A percentile compares a stretch with the other conserved stretches of the same genome.
These are phyloP conservation scores for Marasmius sp. DNA, from an alignment of 1,284 basidiomycete genomes.

Conservation along the genomic window DNA sequence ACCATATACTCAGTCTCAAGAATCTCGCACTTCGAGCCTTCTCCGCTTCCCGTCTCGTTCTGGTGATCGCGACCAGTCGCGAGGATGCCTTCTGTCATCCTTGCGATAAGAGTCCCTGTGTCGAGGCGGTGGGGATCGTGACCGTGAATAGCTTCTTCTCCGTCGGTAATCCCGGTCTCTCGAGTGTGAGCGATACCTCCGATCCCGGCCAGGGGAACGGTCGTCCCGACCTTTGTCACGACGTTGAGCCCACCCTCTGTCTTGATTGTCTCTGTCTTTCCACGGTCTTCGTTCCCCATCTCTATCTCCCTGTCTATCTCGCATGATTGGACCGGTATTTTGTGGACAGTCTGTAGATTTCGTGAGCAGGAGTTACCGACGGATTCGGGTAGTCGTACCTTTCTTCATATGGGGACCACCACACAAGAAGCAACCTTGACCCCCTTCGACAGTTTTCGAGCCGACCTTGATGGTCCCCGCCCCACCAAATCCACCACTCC, in stretches of 20 bases:
- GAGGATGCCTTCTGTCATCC: slow-evolving; percentile 39
- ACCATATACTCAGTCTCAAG: neutral
- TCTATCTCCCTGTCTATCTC: slow-evolving; percentile 41
- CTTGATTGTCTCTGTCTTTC: slow-evolving; percentile 35
- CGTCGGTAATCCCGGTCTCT: slow-evolving; percentile 8
- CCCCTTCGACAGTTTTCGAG: slow-evolving; percentile 53
- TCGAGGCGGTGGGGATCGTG: slow-evolving; percentile 30
- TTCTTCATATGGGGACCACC: slow-evolving; percentile 89
- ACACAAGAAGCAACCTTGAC: slow-evolving; percentile 80
- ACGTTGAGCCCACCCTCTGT: slow-evolving; percentile 17
- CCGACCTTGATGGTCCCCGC: slow-evolving; percentile 53
- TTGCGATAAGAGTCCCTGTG: slow-evolving; percentile 24
- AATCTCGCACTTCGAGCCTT: slow-evolving; percentile 26
- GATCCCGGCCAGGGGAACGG: slow-evolving; percentile 2
- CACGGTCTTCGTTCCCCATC: slow-evolving; percentile 43
- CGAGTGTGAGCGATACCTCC: slow-evolving; percentile 2
- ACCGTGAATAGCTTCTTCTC: slow-evolving; percentile 13
- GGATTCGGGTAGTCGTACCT: slow-evolving; percentile 44
- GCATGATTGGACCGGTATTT: slow-evolving; percentile 49
- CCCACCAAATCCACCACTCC: slow-evolving; percentile 69
- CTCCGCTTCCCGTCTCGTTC: slow-evolving; percentile 36
- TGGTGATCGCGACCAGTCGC: slow-evolving; percentile 35
- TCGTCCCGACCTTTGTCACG: slow-evolving; percentile 7
- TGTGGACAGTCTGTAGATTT: slow-evolving; percentile 67
- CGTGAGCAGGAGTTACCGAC: neutral